Percentiles rank a stretch among this genome's conserved stretches.
Evolutionary conservation across 1,139 yeast species (phyloP).

Genomic region (Yamadazyma triangularis): DNA sequence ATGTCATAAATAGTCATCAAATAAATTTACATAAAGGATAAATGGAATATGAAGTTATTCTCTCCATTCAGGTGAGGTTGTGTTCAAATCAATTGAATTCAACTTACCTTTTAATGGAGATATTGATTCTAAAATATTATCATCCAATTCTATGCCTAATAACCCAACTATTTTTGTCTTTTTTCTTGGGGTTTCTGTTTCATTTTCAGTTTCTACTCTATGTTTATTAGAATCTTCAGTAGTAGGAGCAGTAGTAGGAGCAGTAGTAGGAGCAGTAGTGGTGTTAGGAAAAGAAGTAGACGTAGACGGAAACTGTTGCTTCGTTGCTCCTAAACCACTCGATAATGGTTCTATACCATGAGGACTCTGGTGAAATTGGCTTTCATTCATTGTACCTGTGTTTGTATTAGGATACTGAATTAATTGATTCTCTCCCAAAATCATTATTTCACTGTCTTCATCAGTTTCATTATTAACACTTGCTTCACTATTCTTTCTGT

Average conservation of each 20-base stretch:
- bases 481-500: too few species aligned
- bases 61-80: too few species aligned
- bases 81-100: slow-evolving; percentile 10
- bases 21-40: not conserved
- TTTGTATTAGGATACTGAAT: too few species aligned
- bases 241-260: slow-evolving; percentile 23
- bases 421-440: too few species aligned
- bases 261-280: too few species aligned
- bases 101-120: slow-evolving; percentile 16
- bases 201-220: slow-evolving; percentile 1
- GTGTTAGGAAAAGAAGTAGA: too few species aligned
- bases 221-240: slow-evolving; percentile 43
- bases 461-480: too few species aligned
- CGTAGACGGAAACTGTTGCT: too few species aligned
- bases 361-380: too few species aligned
- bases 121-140: slow-evolving; percentile 3
- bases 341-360: too few species aligned
- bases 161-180: slow-evolving; percentile 8
- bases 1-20: slow-evolving; percentile 2
- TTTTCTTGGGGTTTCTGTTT: slow-evolving; percentile 5
- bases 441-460: slow-evolving; percentile 51
- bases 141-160: slow-evolving; percentile 7
- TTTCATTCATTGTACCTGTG: too few species aligned
- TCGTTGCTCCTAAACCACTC: too few species aligned
- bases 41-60: slow-evolving; percentile 3